Base-by-base conservation (phyloP, 345 rosid genomes). In the Aquilaria sinensis region DNA sequence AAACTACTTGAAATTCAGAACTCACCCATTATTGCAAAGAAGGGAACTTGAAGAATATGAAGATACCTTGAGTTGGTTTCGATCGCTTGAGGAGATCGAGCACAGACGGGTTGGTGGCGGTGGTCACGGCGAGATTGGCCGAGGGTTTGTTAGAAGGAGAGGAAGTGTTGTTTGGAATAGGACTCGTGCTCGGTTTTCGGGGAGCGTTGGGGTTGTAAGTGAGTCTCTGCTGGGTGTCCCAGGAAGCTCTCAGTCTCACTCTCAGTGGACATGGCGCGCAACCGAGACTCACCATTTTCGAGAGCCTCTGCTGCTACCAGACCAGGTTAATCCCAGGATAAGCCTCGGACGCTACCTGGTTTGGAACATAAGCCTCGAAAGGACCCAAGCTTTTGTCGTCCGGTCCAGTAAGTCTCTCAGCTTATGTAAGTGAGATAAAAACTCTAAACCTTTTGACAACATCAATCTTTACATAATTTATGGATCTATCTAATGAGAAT, bases 161-260 rank as follows among this genome's bases (percentile, higher is more conserved):
- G 23, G 64, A 45, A 53, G 78, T 49, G 53, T 68, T 71, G 0
- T 66, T 45, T 5, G 43, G 43, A 37, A 37, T 37, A 6, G 73
- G 73, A 31, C 13, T 66, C 48, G 67, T 78, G 51, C 75, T 74
- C 47, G 69, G 77, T 31, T 77, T 81, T 23, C 77, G 73, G 9
- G 97, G 97, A 60, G 98, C 75, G 73, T 87, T 85, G 37, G 78
- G 96, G 51, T 87, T 87, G 81, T 89, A 87, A 10, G 86, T 66
- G 55, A 79, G 83, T 53, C 80, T 80, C 54, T 80, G 81, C 15
- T 80, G 76, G 51, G 85, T 86, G 79, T 86, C 97, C 77, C 81
- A 86, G 6, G 90, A 78, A 77, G 88, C 92, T 76, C 76, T 79
- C 52, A 82, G 74, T 23, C 73, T 70, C 53, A 69, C 2, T 30